These are phyloP conservation scores for Sclerotinia subarctica DNA, from an alignment of 2,329 filamentous ascomycete genomes.

Conservation along the genomic window DNA sequence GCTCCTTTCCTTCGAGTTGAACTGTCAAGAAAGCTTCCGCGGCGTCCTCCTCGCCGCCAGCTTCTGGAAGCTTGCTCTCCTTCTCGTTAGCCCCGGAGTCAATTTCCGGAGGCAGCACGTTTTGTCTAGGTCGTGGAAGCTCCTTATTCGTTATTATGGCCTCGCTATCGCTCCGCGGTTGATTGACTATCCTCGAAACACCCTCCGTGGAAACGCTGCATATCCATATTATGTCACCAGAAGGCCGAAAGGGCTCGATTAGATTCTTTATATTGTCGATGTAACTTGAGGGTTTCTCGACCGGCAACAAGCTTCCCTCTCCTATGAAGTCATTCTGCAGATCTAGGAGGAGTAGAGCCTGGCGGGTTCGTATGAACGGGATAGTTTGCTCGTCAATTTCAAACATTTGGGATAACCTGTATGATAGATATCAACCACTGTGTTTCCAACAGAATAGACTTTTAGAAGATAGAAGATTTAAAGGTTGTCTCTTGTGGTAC, in stretches of 20 bases:
- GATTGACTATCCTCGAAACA: constrained; percentile 56
- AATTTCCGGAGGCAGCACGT: constrained; percentile 13
- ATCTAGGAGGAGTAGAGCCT: constrained; percentile 78
- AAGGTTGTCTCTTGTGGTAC: neutral
- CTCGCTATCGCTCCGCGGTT: constrained; percentile 39
- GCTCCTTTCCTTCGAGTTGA: constrained; percentile 31
- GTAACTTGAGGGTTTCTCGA: constrained; percentile 62
- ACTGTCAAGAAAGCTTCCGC: constrained; percentile 36
- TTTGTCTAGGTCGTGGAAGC: constrained; percentile 18
- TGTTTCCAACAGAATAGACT: neutral
- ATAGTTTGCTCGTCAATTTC: constrained; percentile 54
- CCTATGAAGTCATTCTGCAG: constrained; percentile 87
- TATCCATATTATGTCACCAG: constrained; percentile 79
- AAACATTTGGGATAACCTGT: constrained; percentile 45
- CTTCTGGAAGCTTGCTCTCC: constrained; percentile 20
- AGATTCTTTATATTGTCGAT: constrained; percentile 64
- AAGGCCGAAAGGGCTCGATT: constrained; percentile 67
- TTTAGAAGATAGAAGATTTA: neutral
- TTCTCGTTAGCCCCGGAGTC: constrained; percentile 22
- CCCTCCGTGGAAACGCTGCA: constrained; percentile 64
- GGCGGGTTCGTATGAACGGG: constrained; percentile 56
- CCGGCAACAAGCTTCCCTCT: constrained; percentile 62
- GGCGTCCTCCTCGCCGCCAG: constrained; percentile 15
- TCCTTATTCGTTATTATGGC: constrained; percentile 37
- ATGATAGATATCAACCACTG: constrained; percentile 4